Evolutionary conservation across 2,329 filamentous ascomycete species (phyloP), one percentile per base, ranked within the genome.

Genomic region (Fusarium stilboides): DNA sequence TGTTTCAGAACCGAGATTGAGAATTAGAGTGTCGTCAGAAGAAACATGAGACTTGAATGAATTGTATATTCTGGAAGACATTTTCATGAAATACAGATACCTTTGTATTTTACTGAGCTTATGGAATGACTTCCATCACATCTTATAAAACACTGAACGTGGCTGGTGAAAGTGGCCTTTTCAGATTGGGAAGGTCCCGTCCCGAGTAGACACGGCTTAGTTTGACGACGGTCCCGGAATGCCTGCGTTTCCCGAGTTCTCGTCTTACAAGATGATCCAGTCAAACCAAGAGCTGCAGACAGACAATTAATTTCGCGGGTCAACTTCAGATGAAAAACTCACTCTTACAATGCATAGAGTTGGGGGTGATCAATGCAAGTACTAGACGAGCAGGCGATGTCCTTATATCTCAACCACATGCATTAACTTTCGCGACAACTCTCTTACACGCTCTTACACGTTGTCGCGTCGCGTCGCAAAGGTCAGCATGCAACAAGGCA

Each of bases 191-290:
- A 59, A 65, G 57, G 52, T 65, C 15, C 28, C 19, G 46, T 54
- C 42, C 60, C 36, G 47, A 60, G 37, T 46, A 49, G 57, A 54
- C 59, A 52, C 50, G 44, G 49, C 28, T 44, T 34, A 42, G 43
- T 47, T 44, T 49, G 14, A 36, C 43, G 22, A 69, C 51, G 51
- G 60, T 33, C 36, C 49, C 60, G 54, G 50, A 57, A 57, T 56
- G 47, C 43, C 51, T 65, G 50, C 47, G 51, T 62, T 52, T 57
- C 54, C 65, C 65, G 61, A 69, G 46, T 22, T 22, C 33, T 36
- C 31, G 52, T 66, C 61, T 69, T 42, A 57, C 66, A 57, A 40
- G 45, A 65, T 44, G 22, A 56, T 43, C 36, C 13, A 17, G 22
- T 45, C 45, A 14, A 56, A 55, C 22, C 4, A 14, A 46, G 20